phyloP scores from a whole-genome alignment of 2,329 filamentous ascomycete genomes.

The Purpureocillium lavendulum region DNA sequence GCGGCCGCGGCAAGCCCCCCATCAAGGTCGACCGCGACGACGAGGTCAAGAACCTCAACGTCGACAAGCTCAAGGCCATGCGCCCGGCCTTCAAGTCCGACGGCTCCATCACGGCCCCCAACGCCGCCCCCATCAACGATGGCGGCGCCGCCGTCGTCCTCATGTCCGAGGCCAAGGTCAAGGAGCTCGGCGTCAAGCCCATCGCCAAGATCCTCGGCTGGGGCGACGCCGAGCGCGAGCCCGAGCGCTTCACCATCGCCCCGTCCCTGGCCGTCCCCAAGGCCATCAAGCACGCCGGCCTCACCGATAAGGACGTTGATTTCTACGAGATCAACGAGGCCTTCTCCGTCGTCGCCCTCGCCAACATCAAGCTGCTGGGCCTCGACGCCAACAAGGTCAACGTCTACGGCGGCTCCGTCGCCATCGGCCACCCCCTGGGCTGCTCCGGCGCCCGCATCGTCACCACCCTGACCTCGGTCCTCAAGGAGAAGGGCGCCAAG shows the following conservation, averaged over 20 bases:
- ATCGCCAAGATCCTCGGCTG: constrained; percentile 95
- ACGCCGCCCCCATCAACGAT: constrained; percentile 93
- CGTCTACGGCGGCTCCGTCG: constrained; percentile 88
- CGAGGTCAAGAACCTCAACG: constrained; percentile 89
- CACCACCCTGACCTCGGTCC: constrained; percentile 78
- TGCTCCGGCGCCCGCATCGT: constrained; percentile 91
- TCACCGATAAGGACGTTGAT: constrained; percentile 71
- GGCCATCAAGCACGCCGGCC: constrained; percentile 87
- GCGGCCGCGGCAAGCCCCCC: constrained; percentile 82
- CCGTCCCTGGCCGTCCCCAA: constrained; percentile 93
- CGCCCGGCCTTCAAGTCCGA: constrained; percentile 75
- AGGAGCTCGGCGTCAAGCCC: constrained; percentile 84
- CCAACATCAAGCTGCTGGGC: constrained; percentile 87
- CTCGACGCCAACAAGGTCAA: constrained; percentile 84
- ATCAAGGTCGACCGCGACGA: constrained; percentile 79
- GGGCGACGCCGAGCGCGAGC: constrained; percentile 87
- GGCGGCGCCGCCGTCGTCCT: constrained; percentile 88
- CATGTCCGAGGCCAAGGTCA: constrained; percentile 87
- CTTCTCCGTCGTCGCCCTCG: constrained; percentile 91
- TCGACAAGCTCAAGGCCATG: constrained; percentile 75
- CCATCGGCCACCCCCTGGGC: constrained; percentile 90
- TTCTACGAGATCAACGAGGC: constrained; percentile 99
- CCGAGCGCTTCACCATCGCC: constrained; percentile 91
- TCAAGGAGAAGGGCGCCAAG: constrained; percentile 87
- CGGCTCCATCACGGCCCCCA: constrained; percentile 91